These are phyloP conservation scores for Calycina marina DNA, from an alignment of 2,329 filamentous ascomycete genomes.

Conservation along the genomic window DNA sequence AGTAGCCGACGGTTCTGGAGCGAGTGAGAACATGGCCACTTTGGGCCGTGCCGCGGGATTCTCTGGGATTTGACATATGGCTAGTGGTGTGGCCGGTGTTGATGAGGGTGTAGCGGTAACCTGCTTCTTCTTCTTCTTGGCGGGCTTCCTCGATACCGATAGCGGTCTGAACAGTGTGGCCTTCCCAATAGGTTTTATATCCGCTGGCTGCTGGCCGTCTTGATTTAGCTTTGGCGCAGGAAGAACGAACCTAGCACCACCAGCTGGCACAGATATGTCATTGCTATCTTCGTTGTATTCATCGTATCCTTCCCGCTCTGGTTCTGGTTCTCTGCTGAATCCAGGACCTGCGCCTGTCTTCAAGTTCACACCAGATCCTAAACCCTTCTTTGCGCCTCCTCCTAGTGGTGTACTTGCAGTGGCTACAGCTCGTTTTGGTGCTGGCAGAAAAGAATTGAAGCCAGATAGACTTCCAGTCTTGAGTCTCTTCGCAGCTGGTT, in stretches of 20 bases:
- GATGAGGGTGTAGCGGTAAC: constrained; percentile 9
- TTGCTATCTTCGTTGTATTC: constrained; percentile 12
- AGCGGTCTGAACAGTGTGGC: constrained; percentile 80
- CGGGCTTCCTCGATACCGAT: constrained; percentile 63
- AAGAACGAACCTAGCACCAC: constrained; percentile 21
- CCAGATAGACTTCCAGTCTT: constrained; percentile 56
- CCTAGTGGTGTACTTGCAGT: constrained; percentile 27
- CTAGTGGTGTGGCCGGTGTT: constrained; percentile 13
- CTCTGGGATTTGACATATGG: constrained; percentile 10
- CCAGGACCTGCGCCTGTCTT: constrained; percentile 76
- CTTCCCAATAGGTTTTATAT: constrained; percentile 58
- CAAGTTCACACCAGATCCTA: constrained; percentile 48
- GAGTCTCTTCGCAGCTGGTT: constrained; percentile 57
- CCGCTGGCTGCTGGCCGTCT: constrained; percentile 38
- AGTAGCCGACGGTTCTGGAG: constrained; percentile 23
- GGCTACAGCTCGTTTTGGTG: constrained; percentile 49
- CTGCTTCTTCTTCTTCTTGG: constrained; percentile 42
- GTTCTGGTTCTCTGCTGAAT: constrained; percentile 48
- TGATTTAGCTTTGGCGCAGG: constrained; percentile 35
- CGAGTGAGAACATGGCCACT: constrained; percentile 56
- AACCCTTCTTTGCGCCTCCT: constrained; percentile 16
- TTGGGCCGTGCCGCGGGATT: constrained; percentile 37
- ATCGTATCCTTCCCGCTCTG: constrained; percentile 11
- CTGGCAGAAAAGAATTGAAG: constrained; percentile 76
- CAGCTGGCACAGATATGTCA: constrained; percentile 15